Evolutionary conservation across 2,329 filamentous ascomycete genomes (phyloP).

Genomic region (Calonectria leucothoes): DNA sequence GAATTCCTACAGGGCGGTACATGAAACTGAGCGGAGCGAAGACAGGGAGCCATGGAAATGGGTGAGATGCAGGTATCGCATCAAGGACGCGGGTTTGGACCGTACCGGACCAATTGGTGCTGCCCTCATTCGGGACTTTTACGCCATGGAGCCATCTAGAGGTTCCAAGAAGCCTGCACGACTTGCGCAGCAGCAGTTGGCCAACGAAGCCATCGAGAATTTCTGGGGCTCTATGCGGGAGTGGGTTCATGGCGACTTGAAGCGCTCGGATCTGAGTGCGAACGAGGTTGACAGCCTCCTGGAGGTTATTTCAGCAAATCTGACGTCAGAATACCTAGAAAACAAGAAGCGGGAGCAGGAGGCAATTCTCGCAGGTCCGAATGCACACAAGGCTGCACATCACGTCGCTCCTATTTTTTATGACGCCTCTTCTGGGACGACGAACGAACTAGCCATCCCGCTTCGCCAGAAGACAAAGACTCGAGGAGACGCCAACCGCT

Average conservation of each 20-base stretch:
- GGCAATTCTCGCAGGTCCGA: neutral
- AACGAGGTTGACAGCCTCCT: neutral
- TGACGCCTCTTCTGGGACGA: neutral
- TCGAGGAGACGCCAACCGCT: neutral
- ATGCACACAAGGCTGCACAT: neutral
- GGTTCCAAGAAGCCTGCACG: neutral
- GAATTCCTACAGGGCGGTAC: neutral
- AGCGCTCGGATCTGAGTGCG: neutral
- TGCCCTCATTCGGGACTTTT: neutral
- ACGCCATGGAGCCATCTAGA: neutral
- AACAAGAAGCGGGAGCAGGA: neutral
- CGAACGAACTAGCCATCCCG: neutral
- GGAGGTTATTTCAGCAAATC: neutral
- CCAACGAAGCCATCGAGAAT: neutral
- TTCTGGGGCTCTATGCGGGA: neutral
- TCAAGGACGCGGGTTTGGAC: neutral
- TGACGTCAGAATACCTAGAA: neutral
- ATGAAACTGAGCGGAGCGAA: neutral
- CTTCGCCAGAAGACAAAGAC: neutral
- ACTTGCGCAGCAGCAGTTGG: neutral
- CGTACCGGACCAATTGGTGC: neutral
- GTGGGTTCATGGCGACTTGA: neutral
- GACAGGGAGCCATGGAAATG: neutral
- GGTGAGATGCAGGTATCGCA: neutral
- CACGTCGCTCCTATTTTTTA: neutral